These are phyloP conservation scores for Apiospora kogelbergensis DNA, from an alignment of 2,329 filamentous ascomycete genomes.

Conservation along the genomic window DNA sequence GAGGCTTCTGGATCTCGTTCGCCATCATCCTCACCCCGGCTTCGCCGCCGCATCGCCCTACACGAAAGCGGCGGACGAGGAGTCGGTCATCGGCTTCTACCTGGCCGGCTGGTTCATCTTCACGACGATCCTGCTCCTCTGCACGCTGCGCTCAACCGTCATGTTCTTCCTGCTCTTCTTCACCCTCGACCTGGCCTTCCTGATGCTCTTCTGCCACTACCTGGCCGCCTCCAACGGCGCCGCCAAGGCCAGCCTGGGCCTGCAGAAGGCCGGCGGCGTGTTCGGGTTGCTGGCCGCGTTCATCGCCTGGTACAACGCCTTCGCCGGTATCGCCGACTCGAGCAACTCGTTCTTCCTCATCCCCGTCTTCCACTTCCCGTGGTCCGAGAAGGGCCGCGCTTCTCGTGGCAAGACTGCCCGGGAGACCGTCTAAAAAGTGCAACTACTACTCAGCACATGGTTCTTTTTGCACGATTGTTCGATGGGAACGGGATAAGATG, in stretches of 20 bases:
- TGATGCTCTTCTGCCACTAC: conserved; percentile 68
- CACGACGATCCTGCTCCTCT: conserved; percentile 71
- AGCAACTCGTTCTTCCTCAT: conserved; percentile 89
- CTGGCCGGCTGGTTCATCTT: conserved; percentile 84
- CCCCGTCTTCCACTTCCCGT: conserved; percentile 91
- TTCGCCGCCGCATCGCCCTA: conserved; percentile 60
- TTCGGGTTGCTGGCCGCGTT: conserved; percentile 84
- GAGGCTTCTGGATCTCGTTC: conserved; percentile 80
- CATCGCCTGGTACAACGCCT: conserved; percentile 82
- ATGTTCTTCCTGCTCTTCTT: conserved; percentile 80
- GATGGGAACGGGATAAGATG: no score
- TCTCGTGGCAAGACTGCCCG: conserved; percentile 45
- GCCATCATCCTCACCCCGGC: conserved; percentile 69
- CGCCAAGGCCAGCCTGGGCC: conserved; percentile 39
- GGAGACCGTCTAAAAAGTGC: neutral
- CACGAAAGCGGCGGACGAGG: conserved; percentile 29
- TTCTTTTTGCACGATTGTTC: neutral
- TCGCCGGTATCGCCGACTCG: conserved; percentile 76
- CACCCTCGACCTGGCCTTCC: conserved; percentile 72
- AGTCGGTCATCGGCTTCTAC: conserved; percentile 71
- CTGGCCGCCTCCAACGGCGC: conserved; percentile 54
- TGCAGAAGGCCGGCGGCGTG: conserved; percentile 71
- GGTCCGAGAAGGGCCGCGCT: conserved; percentile 76
- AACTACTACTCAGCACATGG: no score
- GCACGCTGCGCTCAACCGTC: conserved; percentile 74